These are phyloP conservation scores for Avicennia marina DNA, from an alignment of 257 asterid genomes.

Conservation along the genomic window DNA sequence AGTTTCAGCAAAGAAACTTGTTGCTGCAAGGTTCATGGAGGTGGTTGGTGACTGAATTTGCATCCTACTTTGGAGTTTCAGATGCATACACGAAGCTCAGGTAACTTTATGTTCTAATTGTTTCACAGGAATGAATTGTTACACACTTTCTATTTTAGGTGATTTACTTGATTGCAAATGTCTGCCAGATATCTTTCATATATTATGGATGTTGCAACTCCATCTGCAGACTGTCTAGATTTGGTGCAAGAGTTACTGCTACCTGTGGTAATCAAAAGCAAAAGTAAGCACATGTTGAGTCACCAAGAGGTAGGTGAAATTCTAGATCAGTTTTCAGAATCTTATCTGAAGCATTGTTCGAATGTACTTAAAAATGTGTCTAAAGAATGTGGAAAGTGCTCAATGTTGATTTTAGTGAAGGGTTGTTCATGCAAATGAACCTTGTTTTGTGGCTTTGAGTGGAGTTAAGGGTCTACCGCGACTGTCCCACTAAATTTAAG, in stretches of 20 bases:
- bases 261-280: slow-evolving; percentile 71
- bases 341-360: too few relatives aligned
- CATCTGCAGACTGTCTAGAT: slow-evolving; percentile 81
- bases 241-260: slow-evolving; percentile 74
- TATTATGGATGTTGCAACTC: slow-evolving; percentile 97
- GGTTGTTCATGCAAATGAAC: too few relatives aligned
- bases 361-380: too few relatives aligned
- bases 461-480: too few relatives aligned
- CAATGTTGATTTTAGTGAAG: too few relatives aligned
- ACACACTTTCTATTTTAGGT: background rate
- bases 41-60: slow-evolving; percentile 85
- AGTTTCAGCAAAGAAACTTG: slow-evolving; percentile 77
- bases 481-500: too few relatives aligned
- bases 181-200: slow-evolving; percentile 76
- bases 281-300: slow-evolving; percentile 55
- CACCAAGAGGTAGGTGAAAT: slow-evolving; percentile 82
- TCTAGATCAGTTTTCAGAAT: slow-evolving; percentile 4
- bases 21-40: slow-evolving; percentile 73
- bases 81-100: slow-evolving; percentile 87
- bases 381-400: too few relatives aligned
- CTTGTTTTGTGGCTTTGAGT: too few relatives aligned
- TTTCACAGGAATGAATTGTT: background rate
- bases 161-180: background rate
- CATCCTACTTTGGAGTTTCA: slow-evolving; percentile 84
- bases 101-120: slow-evolving; percentile 26